Evolutionary conservation across 352 stramenopile genomes (phyloP).

Genomic region (Phytopythium helicoides): DNA sequence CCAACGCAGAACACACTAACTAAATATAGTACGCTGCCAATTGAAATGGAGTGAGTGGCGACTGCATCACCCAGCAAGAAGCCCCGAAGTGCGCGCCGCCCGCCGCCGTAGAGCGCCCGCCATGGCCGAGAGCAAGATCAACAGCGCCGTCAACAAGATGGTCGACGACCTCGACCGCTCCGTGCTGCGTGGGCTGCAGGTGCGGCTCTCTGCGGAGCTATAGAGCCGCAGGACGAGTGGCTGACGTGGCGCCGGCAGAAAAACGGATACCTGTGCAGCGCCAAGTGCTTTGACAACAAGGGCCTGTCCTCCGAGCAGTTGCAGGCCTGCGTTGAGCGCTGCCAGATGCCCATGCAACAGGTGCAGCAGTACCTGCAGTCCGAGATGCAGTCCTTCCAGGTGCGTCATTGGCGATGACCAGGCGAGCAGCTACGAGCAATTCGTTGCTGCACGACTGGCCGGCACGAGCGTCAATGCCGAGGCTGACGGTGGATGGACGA

Average conservation of each 20-base stretch:
- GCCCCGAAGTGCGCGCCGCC: too few relatives aligned
- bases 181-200: slow-evolving; percentile 72
- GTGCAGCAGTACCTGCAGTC: slow-evolving; percentile 81
- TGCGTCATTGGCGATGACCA: slow-evolving; percentile 7
- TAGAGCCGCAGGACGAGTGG: not conserved
- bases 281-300: slow-evolving; percentile 88
- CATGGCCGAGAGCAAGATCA: slow-evolving; percentile 82
- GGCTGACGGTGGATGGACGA: not conserved
- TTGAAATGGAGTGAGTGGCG: too few relatives aligned
- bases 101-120: too few relatives aligned
- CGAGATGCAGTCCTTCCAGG: slow-evolving; percentile 83
- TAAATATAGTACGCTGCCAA: too few relatives aligned
- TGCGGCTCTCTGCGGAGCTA: slow-evolving; percentile 8
- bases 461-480: too few relatives aligned
- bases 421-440: too few relatives aligned
- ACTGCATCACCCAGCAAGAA: too few relatives aligned
- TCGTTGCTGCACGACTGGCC: too few relatives aligned
- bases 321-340: slow-evolving; percentile 80
- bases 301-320: slow-evolving; percentile 73
- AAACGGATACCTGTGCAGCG: slow-evolving; percentile 79
- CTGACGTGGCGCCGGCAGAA: slow-evolving; percentile 29
- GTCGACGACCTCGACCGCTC: slow-evolving; percentile 80
- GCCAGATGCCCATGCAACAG: slow-evolving; percentile 83
- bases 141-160: slow-evolving; percentile 81
- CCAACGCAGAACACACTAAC: too few relatives aligned